These are phyloP conservation scores for Rhodotorula sp. DNA, from an alignment of 1,284 basidiomycete genomes.

Conservation along the genomic window DNA sequence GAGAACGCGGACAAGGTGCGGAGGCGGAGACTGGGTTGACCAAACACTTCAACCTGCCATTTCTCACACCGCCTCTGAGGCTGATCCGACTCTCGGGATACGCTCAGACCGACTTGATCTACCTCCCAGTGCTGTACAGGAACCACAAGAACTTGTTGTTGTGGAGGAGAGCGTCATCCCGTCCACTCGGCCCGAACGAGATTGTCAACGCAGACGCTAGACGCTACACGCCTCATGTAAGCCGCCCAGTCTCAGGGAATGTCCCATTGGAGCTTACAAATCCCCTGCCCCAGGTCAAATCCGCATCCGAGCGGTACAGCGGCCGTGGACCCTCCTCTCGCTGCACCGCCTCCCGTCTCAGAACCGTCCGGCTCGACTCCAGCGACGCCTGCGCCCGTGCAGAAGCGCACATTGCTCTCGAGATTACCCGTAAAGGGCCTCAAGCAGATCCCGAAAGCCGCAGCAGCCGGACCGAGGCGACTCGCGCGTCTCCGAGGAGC, in stretches of 20 bases:
- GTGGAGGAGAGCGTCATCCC: not conserved
- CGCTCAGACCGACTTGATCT: too few species aligned
- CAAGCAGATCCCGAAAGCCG: slow-evolving; percentile 18
- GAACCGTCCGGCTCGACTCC: not conserved
- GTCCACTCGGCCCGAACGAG: not conserved
- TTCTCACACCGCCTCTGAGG: too few species aligned
- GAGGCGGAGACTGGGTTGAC: too few species aligned
- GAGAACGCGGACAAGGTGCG: too few species aligned
- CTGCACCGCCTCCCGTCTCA: not conserved
- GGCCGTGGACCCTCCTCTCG: not conserved
- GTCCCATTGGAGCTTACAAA: not conserved
- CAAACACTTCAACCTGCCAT: too few species aligned
- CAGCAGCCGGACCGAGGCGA: slow-evolving; percentile 6
- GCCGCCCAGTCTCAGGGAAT: not conserved
- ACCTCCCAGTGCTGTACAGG: too few species aligned
- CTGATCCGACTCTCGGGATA: too few species aligned
- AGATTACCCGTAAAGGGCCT: slow-evolving; percentile 7
- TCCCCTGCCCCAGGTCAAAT: not conserved
- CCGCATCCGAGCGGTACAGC: not conserved
- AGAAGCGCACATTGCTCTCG: slow-evolving; percentile 3
- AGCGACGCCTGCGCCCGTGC: not conserved
- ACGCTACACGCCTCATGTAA: not conserved
- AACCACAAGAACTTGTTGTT: too few species aligned
- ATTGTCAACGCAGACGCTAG: not conserved
- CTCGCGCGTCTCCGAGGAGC: slow-evolving; percentile 13